phyloP scores from a whole-genome alignment of 1,284 basidiomycete species.

The Vanrija humicola region DNA sequence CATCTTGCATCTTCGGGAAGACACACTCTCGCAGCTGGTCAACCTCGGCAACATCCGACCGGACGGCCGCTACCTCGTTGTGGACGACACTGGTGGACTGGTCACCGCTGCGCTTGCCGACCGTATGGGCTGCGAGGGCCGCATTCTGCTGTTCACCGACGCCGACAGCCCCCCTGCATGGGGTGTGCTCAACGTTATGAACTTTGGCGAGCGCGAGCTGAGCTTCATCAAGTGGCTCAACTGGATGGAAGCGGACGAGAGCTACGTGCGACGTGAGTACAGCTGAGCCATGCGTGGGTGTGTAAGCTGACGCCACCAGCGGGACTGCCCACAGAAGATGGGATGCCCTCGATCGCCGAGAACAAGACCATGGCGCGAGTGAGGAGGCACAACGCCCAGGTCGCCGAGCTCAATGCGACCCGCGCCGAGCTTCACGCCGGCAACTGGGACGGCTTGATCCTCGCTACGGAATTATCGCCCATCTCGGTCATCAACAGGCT shows the following conservation, averaged over 20 bases:
- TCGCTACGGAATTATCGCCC: slow-evolving; percentile 83
- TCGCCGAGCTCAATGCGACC: slow-evolving; percentile 56
- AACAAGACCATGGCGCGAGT: slow-evolving; percentile 31
- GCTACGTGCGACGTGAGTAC: slow-evolving; percentile 50
- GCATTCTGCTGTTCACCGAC: slow-evolving; percentile 80
- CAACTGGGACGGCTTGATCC: slow-evolving; percentile 77
- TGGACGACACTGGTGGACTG: slow-evolving; percentile 91
- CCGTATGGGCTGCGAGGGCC: slow-evolving; percentile 77
- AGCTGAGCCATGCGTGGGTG: too few species aligned
- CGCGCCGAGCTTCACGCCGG: slow-evolving; percentile 80
- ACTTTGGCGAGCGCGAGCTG: slow-evolving; percentile 65
- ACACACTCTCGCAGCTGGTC: slow-evolving; percentile 84
- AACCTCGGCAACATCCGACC: slow-evolving; percentile 78
- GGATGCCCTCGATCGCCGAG: slow-evolving; percentile 27
- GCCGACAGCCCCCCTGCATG: slow-evolving; percentile 90
- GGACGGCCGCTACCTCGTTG: slow-evolving; percentile 79
- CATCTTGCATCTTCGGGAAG: slow-evolving; percentile 78
- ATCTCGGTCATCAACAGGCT: slow-evolving; percentile 74
- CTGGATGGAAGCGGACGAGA: slow-evolving; percentile 84
- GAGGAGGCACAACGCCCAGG: slow-evolving; percentile 36
- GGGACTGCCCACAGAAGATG: slow-evolving; percentile 34
- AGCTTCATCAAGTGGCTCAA: slow-evolving; percentile 69
- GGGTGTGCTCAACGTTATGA: slow-evolving; percentile 79
- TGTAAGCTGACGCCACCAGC: slow-evolving; percentile 15
- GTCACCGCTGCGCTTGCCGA: slow-evolving; percentile 80